These are phyloP conservation scores for Paspalum notatum DNA, from an alignment of 176 grass and related monocot species.

Conservation along the genomic window DNA sequence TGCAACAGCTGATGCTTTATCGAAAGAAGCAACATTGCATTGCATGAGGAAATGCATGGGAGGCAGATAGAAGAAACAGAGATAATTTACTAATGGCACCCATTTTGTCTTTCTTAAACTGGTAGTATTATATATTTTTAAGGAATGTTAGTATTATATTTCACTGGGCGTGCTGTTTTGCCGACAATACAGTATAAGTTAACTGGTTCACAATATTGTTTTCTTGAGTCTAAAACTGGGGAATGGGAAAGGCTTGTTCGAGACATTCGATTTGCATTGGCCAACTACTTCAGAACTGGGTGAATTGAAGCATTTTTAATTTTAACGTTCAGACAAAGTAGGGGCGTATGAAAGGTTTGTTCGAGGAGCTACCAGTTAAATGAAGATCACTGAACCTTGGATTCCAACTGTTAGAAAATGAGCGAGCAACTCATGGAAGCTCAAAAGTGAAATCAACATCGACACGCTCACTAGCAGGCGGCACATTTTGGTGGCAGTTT, in stretches of 20 bases:
- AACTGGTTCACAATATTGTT: conserved; percentile 9
- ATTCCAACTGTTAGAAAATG: conserved; percentile 15
- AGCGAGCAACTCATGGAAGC: neutral
- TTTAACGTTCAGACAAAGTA: conserved; percentile 20
- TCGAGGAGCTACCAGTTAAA: conserved; percentile 25
- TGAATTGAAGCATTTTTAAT: neutral
- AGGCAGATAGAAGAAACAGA: neutral
- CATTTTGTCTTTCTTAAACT: conserved; percentile 21
- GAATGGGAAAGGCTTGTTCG: neutral
- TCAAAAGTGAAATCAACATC: neutral
- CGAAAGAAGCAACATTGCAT: conserved; percentile 50
- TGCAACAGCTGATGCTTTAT: conserved; percentile 40
- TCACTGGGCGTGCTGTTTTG: neutral
- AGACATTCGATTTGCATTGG: conserved; percentile 9
- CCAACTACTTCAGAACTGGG: neutral
- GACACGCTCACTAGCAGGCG: neutral
- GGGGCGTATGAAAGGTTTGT: neutral
- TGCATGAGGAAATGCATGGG: conserved; percentile 34
- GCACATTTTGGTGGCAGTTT: neutral
- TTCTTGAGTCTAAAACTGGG: neutral
- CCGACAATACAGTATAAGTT: neutral
- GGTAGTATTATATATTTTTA: neutral
- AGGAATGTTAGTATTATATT: neutral
- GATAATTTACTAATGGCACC: neutral
- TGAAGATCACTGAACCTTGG: conserved; percentile 8